These are phyloP conservation scores for Selenicereus undatus DNA, from an alignment of 148 eudicot species.

Conservation along the genomic window DNA sequence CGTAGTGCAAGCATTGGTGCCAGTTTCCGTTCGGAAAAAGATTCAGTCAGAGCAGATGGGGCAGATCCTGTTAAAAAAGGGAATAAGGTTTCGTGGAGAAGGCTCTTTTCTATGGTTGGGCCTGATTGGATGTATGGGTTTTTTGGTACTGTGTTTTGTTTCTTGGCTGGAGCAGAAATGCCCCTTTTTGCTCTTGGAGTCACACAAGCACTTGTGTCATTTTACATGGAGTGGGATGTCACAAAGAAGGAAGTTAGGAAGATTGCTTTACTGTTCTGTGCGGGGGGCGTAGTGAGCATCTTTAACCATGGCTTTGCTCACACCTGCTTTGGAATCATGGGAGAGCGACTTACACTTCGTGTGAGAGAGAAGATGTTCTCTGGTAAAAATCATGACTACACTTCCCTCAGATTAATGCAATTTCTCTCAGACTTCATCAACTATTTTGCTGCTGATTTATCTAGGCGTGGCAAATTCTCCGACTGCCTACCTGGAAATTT, in stretches of 20 bases:
- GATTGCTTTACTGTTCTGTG: slow-evolving; percentile 72
- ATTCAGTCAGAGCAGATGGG: slow-evolving; percentile 54
- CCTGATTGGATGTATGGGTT: slow-evolving; percentile 86
- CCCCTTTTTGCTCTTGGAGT: slow-evolving; percentile 97
- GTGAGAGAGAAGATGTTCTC: slow-evolving; percentile 91
- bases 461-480: not conserved
- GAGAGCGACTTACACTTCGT: slow-evolving; percentile 93
- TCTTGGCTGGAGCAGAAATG: slow-evolving; percentile 77
- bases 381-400: slow-evolving; percentile 41
- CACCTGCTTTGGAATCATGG: slow-evolving; percentile 80
- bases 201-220: slow-evolving; percentile 89
- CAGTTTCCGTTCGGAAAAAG: slow-evolving; percentile 79
- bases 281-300: slow-evolving; percentile 65
- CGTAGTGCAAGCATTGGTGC: slow-evolving; percentile 63
- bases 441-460: not conserved
- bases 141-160: slow-evolving; percentile 67
- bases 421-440: not conserved
- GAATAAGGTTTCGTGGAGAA: slow-evolving; percentile 49
- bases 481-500: not conserved
- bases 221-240: slow-evolving; percentile 92
- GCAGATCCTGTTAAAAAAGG: slow-evolving; percentile 31
- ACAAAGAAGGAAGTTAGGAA: slow-evolving; percentile 71
- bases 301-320: slow-evolving; percentile 69
- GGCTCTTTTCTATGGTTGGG: slow-evolving; percentile 74
- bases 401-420: not conserved